Base-by-base conservation (phyloP, 345 rosid species). In the Melastoma malabathricum region DNA sequence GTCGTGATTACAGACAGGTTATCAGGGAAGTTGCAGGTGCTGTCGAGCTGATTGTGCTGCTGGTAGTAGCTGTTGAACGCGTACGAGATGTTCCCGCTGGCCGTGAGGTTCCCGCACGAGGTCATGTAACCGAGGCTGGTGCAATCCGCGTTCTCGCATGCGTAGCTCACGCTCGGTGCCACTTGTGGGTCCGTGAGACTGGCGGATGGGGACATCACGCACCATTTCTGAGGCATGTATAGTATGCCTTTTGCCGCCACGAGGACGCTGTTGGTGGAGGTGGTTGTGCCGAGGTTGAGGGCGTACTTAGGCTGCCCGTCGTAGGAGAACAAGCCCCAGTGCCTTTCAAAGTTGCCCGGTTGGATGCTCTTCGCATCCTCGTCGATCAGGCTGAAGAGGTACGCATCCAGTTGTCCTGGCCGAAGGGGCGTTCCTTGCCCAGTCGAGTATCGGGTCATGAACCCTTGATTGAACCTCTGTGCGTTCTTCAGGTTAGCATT, bases 61-160 rank as follows among this genome's bases (percentile, higher is more conserved):
- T 92, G 97, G 68, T 66, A 92, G 65, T 87, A 92, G 72, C 97
- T 87, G 45, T 92, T 87, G 47, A 84, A 84, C 2, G 98, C 98
- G 50, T 71, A 92, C 0, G 97, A 92, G 52, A 92, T 81, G 63
- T 87, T 92, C 39, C 78, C 77, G 55, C 48, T 55, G 14, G 63
- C 71, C 47, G 81, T 81, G 39, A 92, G 59, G 62, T 20, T 45
- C 13, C 75, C 80, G 38, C 98, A 92, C 1, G 95, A 82, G 13
- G 95, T 82, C 50, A 88, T 96, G 13, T 84, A 76, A 44, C 97
- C 98, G 1, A 92, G 93, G 44, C 77, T 65, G 0, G 96, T 80
- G 65, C 98, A 92, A 62, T 92, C 98, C 34, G 84, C 95, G 5
- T 34, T 69, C 45, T 64, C 73, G 56, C 98, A 92, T 0, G 96